Base-by-base conservation (phyloP, 805 yeast genomes). In the Starmerella stellata region DNA sequence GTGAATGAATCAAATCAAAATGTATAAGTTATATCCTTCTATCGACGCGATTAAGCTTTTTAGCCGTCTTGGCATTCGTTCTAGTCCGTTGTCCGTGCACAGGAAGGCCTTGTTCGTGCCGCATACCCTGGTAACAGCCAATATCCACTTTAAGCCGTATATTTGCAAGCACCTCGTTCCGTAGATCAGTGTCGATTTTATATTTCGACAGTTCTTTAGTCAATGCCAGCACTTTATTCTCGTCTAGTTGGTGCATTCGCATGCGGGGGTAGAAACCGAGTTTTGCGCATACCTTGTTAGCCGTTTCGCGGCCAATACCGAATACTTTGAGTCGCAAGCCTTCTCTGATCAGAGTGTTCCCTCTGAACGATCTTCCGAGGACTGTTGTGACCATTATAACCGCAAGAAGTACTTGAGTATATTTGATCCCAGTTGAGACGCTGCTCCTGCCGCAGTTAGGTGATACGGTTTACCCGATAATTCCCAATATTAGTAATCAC, bases 221-320 rank as follows among this genome's bases (percentile, higher is more conserved):
- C 34, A 90, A 65, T 27, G 78, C 72, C 71, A 87, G 69, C 34
- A 83, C 68, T 51, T 83, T 93, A 21, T 82, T 79, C 59, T 90
- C 96, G 21, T 78, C 65, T 29, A 90, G 69, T 59, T 90, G 93
- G 56, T 80, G 90, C 79, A 85, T 77, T 61, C 93, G 73, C 93
- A 87, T 85, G 55, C 70, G 66, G 34, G 96, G 96, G 54, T 85
- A 87, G 43, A 90, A 70, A 9, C 94, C 95, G 18, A 87, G 71
- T 54, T 74, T 81, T 30, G 95, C 75, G 56, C 95, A 83, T 38
- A 90, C 65, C 51, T 66, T 64, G 45, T 70, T 70, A 2, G 95
- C 87, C 8, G 78, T 72, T 38, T 62, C 57, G 34, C 62, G 58
- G n/a, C 96, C 95, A 30, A 90, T 64, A 23, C 96, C 98, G 55